phyloP scores from a whole-genome alignment of 192 early-diverging fungal genomes.

The Podila verticillata region DNA sequence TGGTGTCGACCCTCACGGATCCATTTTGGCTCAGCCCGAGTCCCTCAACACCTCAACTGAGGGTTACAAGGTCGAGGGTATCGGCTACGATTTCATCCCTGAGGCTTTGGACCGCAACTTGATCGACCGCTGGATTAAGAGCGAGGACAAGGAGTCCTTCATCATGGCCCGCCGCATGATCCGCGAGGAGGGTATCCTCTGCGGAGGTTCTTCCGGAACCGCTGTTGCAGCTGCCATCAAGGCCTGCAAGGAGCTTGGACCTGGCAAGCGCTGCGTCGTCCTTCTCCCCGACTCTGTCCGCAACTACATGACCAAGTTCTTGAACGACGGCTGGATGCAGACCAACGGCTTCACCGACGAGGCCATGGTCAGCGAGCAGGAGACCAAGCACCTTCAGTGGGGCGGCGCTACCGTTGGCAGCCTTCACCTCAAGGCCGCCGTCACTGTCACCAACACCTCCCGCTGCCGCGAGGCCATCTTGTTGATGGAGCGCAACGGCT shows the following conservation, averaged over 20 bases:
- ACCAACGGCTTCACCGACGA: slow-evolving; percentile 89
- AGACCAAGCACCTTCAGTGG: slow-evolving; percentile 74
- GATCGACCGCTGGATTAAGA: slow-evolving; percentile 97
- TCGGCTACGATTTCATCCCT: slow-evolving; percentile 99
- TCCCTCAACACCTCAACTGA: slow-evolving; percentile 49
- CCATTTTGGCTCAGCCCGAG: slow-evolving; percentile 91
- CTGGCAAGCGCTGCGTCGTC: slow-evolving; percentile 92
- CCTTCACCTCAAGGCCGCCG: slow-evolving; percentile 84
- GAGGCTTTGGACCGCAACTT: slow-evolving; percentile 84
- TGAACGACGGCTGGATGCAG: slow-evolving; percentile 98
- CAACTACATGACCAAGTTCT: slow-evolving; percentile 99
- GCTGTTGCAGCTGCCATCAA: slow-evolving; percentile 88
- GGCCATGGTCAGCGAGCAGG: slow-evolving; percentile 70
- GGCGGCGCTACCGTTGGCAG: slow-evolving; percentile 84
- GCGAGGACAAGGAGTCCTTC: slow-evolving; percentile 95
- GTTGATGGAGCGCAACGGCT: slow-evolving; percentile 88
- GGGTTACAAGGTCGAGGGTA: slow-evolving; percentile 95
- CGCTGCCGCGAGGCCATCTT: slow-evolving; percentile 83
- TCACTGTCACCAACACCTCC: slow-evolving; percentile 83
- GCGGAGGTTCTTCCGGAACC: slow-evolving; percentile 95
- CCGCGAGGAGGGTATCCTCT: slow-evolving; percentile 95
- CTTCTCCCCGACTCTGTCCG: slow-evolving; percentile 97
- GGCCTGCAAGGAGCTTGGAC: slow-evolving; percentile 84
- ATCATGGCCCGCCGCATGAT: slow-evolving; percentile 95
- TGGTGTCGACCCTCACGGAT: slow-evolving; percentile 95